A percentile compares a stretch with the other conserved stretches of the same genome.
These are phyloP conservation scores for Albifimbria verrucaria DNA, from an alignment of 2,329 filamentous ascomycete species.

Conservation along the genomic window DNA sequence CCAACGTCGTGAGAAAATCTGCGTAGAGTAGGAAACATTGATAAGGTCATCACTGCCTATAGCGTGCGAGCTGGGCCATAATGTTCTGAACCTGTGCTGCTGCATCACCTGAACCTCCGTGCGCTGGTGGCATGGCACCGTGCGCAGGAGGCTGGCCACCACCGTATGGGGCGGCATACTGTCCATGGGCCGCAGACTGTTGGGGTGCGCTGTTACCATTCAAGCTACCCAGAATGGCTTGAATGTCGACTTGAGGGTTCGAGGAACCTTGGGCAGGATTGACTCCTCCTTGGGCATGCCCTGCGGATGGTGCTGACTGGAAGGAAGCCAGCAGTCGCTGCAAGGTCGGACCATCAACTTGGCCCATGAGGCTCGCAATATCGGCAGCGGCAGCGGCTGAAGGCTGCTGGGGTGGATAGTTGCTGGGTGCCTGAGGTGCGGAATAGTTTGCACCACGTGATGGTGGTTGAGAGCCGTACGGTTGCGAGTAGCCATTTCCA, in stretches of 20 bases:
- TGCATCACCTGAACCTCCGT: slow-evolving; percentile 26
- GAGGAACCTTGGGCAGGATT: slow-evolving; percentile 17
- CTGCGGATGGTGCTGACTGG: slow-evolving; percentile 20
- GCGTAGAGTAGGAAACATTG: too few species aligned
- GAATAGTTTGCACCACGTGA: slow-evolving; percentile 12
- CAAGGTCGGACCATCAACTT: slow-evolving; percentile 66
- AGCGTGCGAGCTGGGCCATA: slow-evolving; percentile 68
- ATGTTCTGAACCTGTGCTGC: slow-evolving; percentile 66
- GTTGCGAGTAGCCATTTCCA: slow-evolving; percentile 22
- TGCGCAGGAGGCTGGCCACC: slow-evolving; percentile 21
- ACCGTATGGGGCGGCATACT: slow-evolving; percentile 28
- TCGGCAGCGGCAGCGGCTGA: slow-evolving; percentile 39
- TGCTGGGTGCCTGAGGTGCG: slow-evolving; percentile 13
- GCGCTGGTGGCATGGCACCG: slow-evolving; percentile 19
- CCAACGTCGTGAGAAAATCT: too few species aligned
- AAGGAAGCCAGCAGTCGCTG: slow-evolving; percentile 67
- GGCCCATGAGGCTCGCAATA: slow-evolving; percentile 62
- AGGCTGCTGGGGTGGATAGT: slow-evolving; percentile 19
- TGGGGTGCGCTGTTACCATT: slow-evolving; percentile 21
- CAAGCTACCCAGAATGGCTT: slow-evolving; percentile 42
- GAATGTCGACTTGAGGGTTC: slow-evolving; percentile 38
- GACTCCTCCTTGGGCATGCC: slow-evolving; percentile 11
- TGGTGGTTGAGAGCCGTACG: slow-evolving; percentile 25
- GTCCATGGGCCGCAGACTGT: slow-evolving; percentile 17
- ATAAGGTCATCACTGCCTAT: slow-evolving; percentile 44